phyloP scores from a whole-genome alignment of 495 filamentous ascomycete genomes.

The Talaromyces trachyspermus region DNA sequence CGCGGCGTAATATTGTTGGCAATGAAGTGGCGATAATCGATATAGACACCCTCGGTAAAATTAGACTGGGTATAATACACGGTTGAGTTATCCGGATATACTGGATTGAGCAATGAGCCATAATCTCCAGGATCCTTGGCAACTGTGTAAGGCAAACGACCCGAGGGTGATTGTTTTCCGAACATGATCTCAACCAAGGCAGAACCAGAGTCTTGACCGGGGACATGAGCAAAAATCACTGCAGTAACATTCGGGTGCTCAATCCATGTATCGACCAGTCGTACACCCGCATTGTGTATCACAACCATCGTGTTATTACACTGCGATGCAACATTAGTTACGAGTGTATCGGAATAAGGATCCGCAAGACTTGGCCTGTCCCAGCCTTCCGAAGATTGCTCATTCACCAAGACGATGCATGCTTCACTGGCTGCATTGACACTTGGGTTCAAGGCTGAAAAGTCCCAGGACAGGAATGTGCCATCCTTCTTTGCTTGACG shows the following conservation, averaged over 20 bases:
- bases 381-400: too few species aligned
- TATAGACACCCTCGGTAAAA: slow-evolving; percentile 66
- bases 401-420: too few species aligned
- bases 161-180: slow-evolving; percentile 46
- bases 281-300: slow-evolving; percentile 23
- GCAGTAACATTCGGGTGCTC: slow-evolving; percentile 53
- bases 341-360: too few species aligned
- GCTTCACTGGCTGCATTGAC: neutral
- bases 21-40: slow-evolving; percentile 74
- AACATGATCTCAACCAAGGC: slow-evolving; percentile 51
- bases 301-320: slow-evolving; percentile 44
- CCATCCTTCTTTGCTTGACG: slow-evolving; percentile 39
- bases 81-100: slow-evolving; percentile 54
- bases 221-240: slow-evolving; percentile 49
- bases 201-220: slow-evolving; percentile 45
- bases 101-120: slow-evolving; percentile 56
- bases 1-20: neutral
- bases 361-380: too few species aligned
- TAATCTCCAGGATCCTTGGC: slow-evolving; percentile 50
- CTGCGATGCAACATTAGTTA: too few species aligned
- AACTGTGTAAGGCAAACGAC: slow-evolving; percentile 48
- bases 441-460: neutral
- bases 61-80: slow-evolving; percentile 24
- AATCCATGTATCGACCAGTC: slow-evolving; percentile 20
- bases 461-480: slow-evolving; percentile 32